Percentiles rank a stretch among this genome's conserved stretches.
Evolutionary conservation across 208 protist species (phyloP).

Genomic region (Endotrypanum monterogeii): DNA sequence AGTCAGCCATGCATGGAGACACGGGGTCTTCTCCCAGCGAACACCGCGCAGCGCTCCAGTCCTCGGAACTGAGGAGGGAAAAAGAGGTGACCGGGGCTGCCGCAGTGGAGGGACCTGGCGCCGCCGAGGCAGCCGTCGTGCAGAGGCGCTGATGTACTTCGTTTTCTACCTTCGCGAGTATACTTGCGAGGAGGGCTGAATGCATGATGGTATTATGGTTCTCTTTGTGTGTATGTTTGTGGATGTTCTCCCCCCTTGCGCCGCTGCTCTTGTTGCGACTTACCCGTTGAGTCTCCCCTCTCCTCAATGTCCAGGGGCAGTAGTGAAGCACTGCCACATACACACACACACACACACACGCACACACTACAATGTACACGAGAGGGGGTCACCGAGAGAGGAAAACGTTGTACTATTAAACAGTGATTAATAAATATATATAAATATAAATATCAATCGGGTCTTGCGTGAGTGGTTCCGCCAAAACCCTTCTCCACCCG

Average conservation of each 20-base stretch:
- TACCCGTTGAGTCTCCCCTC: background rate
- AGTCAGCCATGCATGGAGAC: background rate
- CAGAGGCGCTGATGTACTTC: conserved; percentile 15
- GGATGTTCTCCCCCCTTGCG: too few relatives aligned
- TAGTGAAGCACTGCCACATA: background rate
- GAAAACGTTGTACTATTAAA: background rate
- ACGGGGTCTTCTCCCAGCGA: conserved; percentile 8
- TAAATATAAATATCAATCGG: background rate
- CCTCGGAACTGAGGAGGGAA: conserved; percentile 34
- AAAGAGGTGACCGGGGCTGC: background rate
- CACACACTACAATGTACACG: background rate
- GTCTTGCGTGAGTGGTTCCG: background rate
- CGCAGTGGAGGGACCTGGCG: conserved; percentile 1
- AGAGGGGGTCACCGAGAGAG: background rate
- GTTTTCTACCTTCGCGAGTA: conserved; percentile 20
- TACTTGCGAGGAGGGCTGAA: background rate
- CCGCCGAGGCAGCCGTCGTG: conserved; percentile 1
- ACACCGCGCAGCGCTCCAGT: conserved; percentile 36
- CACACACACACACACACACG: background rate
- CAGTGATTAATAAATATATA: too few relatives aligned
- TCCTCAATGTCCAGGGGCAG: background rate
- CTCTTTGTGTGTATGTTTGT: background rate
- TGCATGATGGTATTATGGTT: background rate
- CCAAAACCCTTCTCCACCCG: too few relatives aligned
- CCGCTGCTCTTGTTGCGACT: too few relatives aligned